Conservation (phyloP, 1,284 basidiomycete genomes). For the Tremellales sp. region DNA sequence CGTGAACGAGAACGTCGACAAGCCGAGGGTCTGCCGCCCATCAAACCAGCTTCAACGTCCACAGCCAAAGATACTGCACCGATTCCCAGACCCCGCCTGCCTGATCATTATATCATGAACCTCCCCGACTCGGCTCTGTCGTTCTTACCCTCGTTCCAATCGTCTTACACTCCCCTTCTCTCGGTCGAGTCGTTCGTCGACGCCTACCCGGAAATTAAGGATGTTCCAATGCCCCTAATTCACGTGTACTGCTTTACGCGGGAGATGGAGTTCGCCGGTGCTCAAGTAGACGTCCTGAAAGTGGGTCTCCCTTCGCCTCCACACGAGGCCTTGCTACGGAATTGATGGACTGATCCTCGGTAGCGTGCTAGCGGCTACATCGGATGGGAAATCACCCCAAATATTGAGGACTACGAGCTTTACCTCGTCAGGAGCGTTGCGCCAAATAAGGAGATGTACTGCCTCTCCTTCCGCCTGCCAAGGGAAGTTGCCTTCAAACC, state of each 20-base stretch:
- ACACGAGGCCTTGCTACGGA: not conserved
- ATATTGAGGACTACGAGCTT: constrained; percentile 54
- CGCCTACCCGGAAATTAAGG: constrained; percentile 4
- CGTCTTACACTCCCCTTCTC: constrained; percentile 53
- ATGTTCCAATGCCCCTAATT: constrained; percentile 67
- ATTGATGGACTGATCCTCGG: not conserved
- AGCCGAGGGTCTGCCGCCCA: not conserved
- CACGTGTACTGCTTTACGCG: constrained; percentile 97
- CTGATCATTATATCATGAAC: constrained; percentile 95
- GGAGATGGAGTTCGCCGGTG: constrained; percentile 65
- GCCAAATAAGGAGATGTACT: constrained; percentile 98
- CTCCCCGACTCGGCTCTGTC: constrained; percentile 85
- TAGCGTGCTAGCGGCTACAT: constrained; percentile 72
- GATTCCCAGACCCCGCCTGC: constrained; percentile 48
- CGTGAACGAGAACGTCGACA: constrained; percentile 9
- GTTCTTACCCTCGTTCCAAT: constrained; percentile 84
- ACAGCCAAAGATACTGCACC: not conserved
- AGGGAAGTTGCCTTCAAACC: constrained; percentile 45
- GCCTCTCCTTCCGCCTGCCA: constrained; percentile 86
- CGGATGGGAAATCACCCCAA: constrained; percentile 56
- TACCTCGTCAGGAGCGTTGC: constrained; percentile 89
- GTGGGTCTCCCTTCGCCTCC: constrained; percentile 52
- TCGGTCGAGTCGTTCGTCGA: constrained; percentile 17
- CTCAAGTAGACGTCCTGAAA: constrained; percentile 70
- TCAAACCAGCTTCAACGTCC: not conserved